Evolutionary conservation across 768 basidiomycete genomes (phyloP).

Genomic region (Panus rudis): DNA sequence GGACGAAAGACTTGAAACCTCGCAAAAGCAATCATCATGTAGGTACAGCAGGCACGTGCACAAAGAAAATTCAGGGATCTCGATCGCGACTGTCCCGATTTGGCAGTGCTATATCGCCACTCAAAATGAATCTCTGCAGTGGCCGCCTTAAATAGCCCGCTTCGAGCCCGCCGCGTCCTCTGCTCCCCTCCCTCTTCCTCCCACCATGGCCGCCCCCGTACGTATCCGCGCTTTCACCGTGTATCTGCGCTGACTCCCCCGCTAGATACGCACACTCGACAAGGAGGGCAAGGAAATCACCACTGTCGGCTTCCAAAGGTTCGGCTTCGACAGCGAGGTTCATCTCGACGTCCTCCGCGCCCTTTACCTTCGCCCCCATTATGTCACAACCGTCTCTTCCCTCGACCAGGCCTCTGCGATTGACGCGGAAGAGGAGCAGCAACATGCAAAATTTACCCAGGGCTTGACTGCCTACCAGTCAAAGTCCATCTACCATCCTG

Average conservation of each 20-base stretch:
- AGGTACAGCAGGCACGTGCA: neutral
- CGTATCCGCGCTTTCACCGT: too few species aligned
- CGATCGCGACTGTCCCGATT: too few species aligned
- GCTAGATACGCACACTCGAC: conserved; percentile 59
- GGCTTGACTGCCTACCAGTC: conserved; percentile 56
- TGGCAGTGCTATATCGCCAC: too few species aligned
- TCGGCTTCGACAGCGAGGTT: conserved; percentile 88
- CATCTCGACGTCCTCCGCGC: conserved; percentile 73
- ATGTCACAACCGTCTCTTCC: conserved; percentile 41
- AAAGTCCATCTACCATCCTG: conserved; percentile 80
- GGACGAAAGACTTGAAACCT: conserved; percentile 8
- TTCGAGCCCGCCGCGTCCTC: too few species aligned
- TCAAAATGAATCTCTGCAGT: neutral
- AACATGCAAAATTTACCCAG: conserved; percentile 49
- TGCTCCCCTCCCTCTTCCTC: too few species aligned
- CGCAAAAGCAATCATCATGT: conserved; percentile 3
- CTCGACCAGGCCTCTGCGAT: conserved; percentile 29
- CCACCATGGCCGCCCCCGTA: too few species aligned
- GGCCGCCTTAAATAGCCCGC: too few species aligned
- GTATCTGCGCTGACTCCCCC: too few species aligned
- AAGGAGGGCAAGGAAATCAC: conserved; percentile 71
- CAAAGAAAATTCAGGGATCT: too few species aligned
- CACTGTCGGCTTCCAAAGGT: conserved; percentile 76
- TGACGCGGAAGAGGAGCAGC: conserved; percentile 32
- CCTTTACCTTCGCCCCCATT: conserved; percentile 84